These are phyloP conservation scores for Uronychia binucleata DNA, from an alignment of 73 alveolate genomes.

Conservation along the genomic window DNA sequence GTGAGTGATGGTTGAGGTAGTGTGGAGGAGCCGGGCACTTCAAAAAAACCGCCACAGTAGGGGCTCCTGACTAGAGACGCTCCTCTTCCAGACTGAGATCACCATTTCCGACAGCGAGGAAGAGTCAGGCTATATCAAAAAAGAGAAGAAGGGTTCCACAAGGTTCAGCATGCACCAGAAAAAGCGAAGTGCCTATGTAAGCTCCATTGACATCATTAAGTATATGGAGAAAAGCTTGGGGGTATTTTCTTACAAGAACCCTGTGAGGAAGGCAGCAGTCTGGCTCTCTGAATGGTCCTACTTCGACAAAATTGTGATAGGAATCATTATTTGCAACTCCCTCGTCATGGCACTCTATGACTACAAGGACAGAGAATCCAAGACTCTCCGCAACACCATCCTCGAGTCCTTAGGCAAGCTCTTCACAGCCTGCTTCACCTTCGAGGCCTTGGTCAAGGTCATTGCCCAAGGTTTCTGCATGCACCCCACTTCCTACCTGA, in stretches of 20 bases:
- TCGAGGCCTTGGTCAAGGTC: slow-evolving; percentile 11
- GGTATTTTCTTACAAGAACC: not conserved
- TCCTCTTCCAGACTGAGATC: not conserved
- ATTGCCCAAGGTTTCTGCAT: not conserved
- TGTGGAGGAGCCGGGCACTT: no score
- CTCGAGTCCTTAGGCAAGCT: slow-evolving; percentile 23
- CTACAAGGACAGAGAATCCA: slow-evolving; percentile 30
- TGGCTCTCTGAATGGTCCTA: not conserved
- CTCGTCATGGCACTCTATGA: slow-evolving; percentile 27
- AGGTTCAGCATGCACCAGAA: not conserved
- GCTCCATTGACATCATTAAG: not conserved
- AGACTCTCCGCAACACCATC: not conserved
- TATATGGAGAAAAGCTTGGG: not conserved
- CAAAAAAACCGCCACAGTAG: no score
- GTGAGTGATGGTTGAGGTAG: no score
- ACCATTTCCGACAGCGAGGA: not conserved
- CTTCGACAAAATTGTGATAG: slow-evolving; percentile 19
- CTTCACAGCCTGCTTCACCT: slow-evolving; percentile 28
- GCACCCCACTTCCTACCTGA: not conserved
- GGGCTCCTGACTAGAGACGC: no score
- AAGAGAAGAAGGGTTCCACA: not conserved
- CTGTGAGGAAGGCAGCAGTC: not conserved
- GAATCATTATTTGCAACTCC: slow-evolving; percentile 18
- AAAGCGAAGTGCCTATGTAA: not conserved
- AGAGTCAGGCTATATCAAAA: not conserved